phyloP scores from a whole-genome alignment of 1,284 basidiomycete species.

The Cystobasidiaceae sp. region DNA sequence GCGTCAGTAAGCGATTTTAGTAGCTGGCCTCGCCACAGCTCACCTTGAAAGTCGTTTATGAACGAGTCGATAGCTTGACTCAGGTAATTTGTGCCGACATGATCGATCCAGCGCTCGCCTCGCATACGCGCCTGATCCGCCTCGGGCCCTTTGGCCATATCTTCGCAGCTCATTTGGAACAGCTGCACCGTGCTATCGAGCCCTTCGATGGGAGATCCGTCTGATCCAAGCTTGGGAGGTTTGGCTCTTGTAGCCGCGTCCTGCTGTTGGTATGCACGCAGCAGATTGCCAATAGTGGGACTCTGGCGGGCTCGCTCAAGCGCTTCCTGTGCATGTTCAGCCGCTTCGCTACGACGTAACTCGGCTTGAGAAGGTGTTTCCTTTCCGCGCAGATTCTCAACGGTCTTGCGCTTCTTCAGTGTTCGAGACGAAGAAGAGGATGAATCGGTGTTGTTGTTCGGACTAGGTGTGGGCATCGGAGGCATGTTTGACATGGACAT shows the following conservation, averaged over 20 bases:
- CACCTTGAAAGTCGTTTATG: constrained; percentile 28
- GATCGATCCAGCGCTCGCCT: constrained; percentile 25
- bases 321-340: constrained; percentile 13
- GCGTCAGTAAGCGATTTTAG: neutral
- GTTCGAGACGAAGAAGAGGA: neutral
- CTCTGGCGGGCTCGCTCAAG: constrained; percentile 16
- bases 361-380: constrained; percentile 7
- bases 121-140: constrained; percentile 20
- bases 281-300: constrained; percentile 24
- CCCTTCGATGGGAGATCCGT: constrained; percentile 19
- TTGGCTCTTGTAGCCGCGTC: constrained; percentile 18
- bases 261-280: constrained; percentile 29
- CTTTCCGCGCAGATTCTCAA: constrained; percentile 24
- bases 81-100: constrained; percentile 8
- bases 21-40: neutral
- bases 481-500: constrained; percentile 2
- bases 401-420: constrained; percentile 33
- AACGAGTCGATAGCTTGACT: constrained; percentile 16
- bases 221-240: neutral
- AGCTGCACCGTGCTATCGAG: constrained; percentile 26
- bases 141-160: constrained; percentile 21
- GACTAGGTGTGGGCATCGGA: constrained; percentile 10
- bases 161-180: constrained; percentile 30
- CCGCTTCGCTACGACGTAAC: neutral
- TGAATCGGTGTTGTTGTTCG: neutral